phyloP scores from a whole-genome alignment of 441 rosid species.

The Euphorbia neoarborescens region DNA sequence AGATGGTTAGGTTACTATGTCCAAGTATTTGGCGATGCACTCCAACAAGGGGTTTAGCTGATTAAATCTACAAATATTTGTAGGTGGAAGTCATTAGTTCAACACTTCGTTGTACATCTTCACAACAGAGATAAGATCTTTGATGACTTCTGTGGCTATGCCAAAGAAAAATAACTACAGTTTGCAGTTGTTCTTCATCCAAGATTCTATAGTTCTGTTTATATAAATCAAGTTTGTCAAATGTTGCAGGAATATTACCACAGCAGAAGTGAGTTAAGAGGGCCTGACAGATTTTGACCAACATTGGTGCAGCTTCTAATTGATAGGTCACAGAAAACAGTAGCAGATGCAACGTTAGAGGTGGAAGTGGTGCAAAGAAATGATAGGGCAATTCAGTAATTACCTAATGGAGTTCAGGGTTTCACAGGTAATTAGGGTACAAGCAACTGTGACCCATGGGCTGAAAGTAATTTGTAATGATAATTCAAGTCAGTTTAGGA shows the following conservation, averaged over 20 bases:
- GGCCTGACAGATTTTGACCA: neutral
- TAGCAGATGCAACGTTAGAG: neutral
- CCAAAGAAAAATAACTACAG: neutral
- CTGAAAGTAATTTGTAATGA: neutral
- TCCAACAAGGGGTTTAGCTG: neutral
- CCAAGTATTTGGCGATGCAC: neutral
- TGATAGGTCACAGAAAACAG: neutral
- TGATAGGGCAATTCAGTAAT: neutral
- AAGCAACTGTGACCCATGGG: neutral
- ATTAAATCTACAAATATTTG: neutral
- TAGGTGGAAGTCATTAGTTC: neutral
- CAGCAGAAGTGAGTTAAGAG: neutral
- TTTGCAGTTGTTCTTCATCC: neutral
- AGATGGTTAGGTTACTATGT: neutral
- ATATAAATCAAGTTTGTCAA: neutral
- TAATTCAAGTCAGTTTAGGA: neutral
- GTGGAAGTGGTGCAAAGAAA: neutral
- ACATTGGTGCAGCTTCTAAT: neutral
- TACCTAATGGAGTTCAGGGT: neutral
- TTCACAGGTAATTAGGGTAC: neutral
- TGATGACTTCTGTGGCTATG: neutral
- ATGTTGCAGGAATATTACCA: neutral
- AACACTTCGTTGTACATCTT: neutral
- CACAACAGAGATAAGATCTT: neutral
- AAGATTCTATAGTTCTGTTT: neutral